phyloP scores from a whole-genome alignment of 768 basidiomycete genomes.

The Podaxis sp. region DNA sequence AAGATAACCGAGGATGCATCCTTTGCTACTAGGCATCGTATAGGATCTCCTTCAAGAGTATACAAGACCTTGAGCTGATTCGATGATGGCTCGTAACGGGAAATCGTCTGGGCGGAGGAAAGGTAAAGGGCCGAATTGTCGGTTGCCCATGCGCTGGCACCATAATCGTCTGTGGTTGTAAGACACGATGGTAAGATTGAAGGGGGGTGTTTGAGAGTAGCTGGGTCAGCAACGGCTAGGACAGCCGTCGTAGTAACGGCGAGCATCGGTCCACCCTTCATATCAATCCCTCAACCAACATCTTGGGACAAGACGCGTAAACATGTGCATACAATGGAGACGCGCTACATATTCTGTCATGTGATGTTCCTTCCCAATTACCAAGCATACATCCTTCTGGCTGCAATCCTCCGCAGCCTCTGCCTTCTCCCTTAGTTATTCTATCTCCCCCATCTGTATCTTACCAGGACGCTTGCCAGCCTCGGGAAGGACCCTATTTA shows the following conservation, averaged over 20 bases:
- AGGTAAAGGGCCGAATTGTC: slow-evolving; percentile 58
- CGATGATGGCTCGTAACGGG: slow-evolving; percentile 49
- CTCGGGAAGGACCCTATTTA: no score
- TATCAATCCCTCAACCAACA: background rate
- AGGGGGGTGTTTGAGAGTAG: slow-evolving; percentile 43
- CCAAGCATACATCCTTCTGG: background rate
- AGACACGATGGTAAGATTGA: slow-evolving; percentile 39
- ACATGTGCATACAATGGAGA: background rate
- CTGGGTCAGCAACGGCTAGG: slow-evolving; percentile 47
- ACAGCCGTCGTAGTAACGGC: slow-evolving; percentile 48
- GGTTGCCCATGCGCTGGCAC: slow-evolving; percentile 51
- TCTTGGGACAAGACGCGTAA: background rate
- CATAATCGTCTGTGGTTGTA: slow-evolving; percentile 30
- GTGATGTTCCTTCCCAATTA: background rate
- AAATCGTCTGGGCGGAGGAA: slow-evolving; percentile 43
- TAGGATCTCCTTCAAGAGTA: slow-evolving; percentile 24
- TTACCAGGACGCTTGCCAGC: no score
- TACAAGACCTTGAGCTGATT: slow-evolving; percentile 45
- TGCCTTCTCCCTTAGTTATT: no score
- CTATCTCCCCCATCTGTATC: no score
- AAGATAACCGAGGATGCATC: slow-evolving; percentile 46
- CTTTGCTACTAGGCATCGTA: slow-evolving; percentile 32
- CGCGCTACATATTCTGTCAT: background rate
- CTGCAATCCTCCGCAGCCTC: no score
- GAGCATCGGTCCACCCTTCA: slow-evolving; percentile 40